Evolutionary conservation across 2,329 filamentous ascomycete species (phyloP), one percentile per base, ranked within the genome.

Genomic region (Alternaria atra): DNA sequence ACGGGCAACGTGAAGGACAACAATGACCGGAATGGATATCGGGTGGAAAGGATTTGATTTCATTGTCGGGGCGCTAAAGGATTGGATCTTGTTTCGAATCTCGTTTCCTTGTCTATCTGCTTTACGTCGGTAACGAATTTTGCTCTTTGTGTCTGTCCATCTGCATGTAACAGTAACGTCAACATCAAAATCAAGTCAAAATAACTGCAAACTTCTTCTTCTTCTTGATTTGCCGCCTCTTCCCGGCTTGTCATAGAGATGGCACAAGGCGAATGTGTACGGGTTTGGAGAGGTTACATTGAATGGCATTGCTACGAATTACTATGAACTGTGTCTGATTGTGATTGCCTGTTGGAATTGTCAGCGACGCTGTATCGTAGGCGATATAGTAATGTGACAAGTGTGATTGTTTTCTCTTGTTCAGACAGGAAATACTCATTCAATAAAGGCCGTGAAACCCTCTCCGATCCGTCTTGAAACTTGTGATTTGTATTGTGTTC

Each of bases 401-500:
- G 20, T 23, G 15, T 50, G 20, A 7, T 13, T n/a, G 7, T 20
- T 34, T 29, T 46, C 53, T 20, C 27, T 39, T 13, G 35, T 23
- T 50, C 47, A 52, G 44, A 54, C 51, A 55, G 32, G 30, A 52
- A 51, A 55, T 52, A 46, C 46, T 63, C 62, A 52, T 65, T 74
- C 73, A 77, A 67, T 40, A 65, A 71, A 67, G 68, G 66, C 64
- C 67, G 69, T 71, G 70, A 68, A 59, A 53, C 66, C 60, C 72
- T 74, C 73, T 74, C 70, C 68, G 72, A 73, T 77, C 74, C 72
- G 72, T 75, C 72, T 75, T 77, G 73, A 76, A 76, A 73, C 72
- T 72, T 73, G 46, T 61, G 66, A 52, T 58, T 68, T 54, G 46
- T 50, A 59, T 65, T 61, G 55, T 66, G 64, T 62, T 72, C 67